These are phyloP conservation scores for Zasmidium angulare DNA, from an alignment of 2,329 filamentous ascomycete species.

Conservation along the genomic window DNA sequence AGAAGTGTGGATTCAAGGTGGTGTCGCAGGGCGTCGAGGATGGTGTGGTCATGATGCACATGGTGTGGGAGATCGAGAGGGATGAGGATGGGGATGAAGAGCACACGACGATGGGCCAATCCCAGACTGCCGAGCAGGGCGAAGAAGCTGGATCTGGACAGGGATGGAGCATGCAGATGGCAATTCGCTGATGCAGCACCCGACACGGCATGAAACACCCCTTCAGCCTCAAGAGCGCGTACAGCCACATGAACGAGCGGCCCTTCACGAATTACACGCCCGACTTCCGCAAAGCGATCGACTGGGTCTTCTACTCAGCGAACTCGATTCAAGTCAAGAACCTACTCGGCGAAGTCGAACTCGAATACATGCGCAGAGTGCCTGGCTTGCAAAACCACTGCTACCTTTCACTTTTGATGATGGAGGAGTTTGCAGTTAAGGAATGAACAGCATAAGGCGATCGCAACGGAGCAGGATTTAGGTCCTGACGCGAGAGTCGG, in stretches of 20 bases:
- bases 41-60: too few relatives aligned
- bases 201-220: constrained; percentile 89
- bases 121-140: too few relatives aligned
- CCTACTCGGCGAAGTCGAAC: constrained; percentile 81
- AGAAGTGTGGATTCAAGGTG: too few relatives aligned
- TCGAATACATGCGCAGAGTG: constrained; percentile 78
- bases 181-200: too few relatives aligned
- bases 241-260: constrained; percentile 79
- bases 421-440: constrained; percentile 88
- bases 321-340: constrained; percentile 83
- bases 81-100: too few relatives aligned
- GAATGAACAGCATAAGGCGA: constrained; percentile 63
- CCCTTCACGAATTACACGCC: constrained; percentile 97
- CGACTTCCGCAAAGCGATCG: constrained; percentile 85
- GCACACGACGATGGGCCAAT: too few relatives aligned
- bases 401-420: constrained; percentile 88
- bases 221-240: constrained; percentile 89
- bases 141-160: too few relatives aligned
- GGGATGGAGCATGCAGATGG: too few relatives aligned
- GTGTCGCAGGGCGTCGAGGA: too few relatives aligned
- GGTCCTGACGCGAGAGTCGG: constrained; percentile 18
- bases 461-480: constrained; percentile 37
- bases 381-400: constrained; percentile 93
- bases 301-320: constrained; percentile 97
- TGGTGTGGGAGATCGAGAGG: too few relatives aligned